phyloP scores from a whole-genome alignment of 305 asterid genomes.

The Rubia peregrina region DNA sequence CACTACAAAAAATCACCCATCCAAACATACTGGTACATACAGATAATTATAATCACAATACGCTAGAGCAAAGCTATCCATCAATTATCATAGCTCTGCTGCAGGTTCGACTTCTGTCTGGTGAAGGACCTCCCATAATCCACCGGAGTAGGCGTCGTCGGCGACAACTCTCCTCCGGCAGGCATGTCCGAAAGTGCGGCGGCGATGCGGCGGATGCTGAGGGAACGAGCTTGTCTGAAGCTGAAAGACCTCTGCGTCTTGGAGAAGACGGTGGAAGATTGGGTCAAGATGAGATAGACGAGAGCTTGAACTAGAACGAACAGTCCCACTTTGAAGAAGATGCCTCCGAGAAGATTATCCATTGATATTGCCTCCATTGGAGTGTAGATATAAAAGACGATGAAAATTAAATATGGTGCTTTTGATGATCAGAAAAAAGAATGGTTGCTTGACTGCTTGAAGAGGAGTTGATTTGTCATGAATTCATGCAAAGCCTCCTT shows the following conservation, averaged over 20 bases:
- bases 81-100: conserved; percentile 3
- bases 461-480: not conserved
- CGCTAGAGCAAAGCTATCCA: not conserved
- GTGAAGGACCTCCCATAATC: conserved; percentile 13
- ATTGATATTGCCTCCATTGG: conserved; percentile 1
- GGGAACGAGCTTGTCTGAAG: conserved; percentile 26
- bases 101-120: conserved; percentile 10
- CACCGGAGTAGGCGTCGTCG: conserved; percentile 4
- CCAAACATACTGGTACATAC: not conserved
- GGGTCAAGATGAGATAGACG: conserved; percentile 29
- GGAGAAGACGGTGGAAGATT: conserved; percentile 30
- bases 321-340: conserved; percentile 26
- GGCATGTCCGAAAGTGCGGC: conserved; percentile 33
- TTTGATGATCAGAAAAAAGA: not conserved
- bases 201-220: conserved; percentile 34
- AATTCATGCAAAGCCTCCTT: not conserved
- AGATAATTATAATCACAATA: not conserved
- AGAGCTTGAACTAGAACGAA: conserved; percentile 28
- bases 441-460: not conserved
- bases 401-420: not conserved
- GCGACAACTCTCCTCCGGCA: conserved; percentile 28
- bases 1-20: not conserved
- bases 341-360: conserved; percentile 13
- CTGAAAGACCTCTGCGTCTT: conserved; percentile 25
- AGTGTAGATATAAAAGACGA: not conserved